Conservation (phyloP, 306 rosid genomes). For the Mimosa bimucronata region DNA sequence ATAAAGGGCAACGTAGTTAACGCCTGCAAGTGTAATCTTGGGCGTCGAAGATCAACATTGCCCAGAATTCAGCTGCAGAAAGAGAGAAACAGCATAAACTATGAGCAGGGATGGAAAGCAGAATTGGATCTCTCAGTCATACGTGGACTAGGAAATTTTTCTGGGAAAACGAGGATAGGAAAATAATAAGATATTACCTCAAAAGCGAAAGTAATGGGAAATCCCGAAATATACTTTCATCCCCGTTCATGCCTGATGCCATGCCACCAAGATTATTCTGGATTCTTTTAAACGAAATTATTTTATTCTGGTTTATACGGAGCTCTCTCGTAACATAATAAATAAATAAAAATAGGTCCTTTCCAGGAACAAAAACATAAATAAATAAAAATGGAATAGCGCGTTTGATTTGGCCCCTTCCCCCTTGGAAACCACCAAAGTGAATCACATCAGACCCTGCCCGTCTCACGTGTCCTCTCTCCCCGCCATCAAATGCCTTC, state of each 20-base stretch:
- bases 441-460: neutral
- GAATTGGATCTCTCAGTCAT: conserved; percentile 38
- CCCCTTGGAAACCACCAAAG: conserved; percentile 1
- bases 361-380: too few relatives aligned
- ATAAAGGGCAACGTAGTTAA: conserved; percentile 45
- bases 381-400: neutral
- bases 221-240: conserved; percentile 28
- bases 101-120: conserved; percentile 21
- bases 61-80: conserved; percentile 60
- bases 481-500: neutral
- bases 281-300: neutral
- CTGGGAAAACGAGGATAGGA: conserved; percentile 36
- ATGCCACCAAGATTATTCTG: neutral
- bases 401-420: neutral
- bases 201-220: neutral
- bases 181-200: conserved; percentile 21
- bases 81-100: conserved; percentile 35
- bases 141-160: conserved; percentile 43
- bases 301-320: conserved; percentile 2
- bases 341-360: too few relatives aligned
- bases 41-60: conserved; percentile 59
- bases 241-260: conserved; percentile 21
- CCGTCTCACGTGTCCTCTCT: conserved; percentile 19
- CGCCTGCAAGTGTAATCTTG: conserved; percentile 50
- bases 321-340: too few relatives aligned